These are phyloP conservation scores for Sporodiniella umbellata DNA, from an alignment of 371 early-diverging fungal genomes.

Conservation along the genomic window DNA sequence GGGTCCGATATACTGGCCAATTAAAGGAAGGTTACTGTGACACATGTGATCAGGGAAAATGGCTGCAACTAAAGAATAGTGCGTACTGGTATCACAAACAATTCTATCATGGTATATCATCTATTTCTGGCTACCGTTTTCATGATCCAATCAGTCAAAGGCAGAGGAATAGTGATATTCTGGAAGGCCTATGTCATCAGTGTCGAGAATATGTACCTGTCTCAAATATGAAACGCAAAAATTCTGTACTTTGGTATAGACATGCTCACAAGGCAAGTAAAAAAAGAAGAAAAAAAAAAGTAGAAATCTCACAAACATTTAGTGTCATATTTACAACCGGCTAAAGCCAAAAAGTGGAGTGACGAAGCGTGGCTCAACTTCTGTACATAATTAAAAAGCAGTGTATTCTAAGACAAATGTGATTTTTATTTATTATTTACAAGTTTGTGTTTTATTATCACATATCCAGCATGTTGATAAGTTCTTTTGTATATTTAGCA, in stretches of 20 bases:
- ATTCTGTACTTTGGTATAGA: constrained; percentile 82
- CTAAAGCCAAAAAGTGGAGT: constrained; percentile 43
- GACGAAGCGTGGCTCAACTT: background rate
- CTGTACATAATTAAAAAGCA: background rate
- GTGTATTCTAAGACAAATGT: background rate
- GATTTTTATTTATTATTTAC: background rate
- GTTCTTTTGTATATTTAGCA: constrained; percentile 81
- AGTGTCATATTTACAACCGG: constrained; percentile 77
- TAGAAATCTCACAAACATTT: background rate
- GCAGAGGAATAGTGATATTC: constrained; percentile 48
- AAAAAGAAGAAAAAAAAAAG: no score
- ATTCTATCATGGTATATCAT: constrained; percentile 85
- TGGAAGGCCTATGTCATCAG: constrained; percentile 87
- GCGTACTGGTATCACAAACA: constrained; percentile 96
- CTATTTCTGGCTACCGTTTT: constrained; percentile 79
- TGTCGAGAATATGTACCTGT: constrained; percentile 81
- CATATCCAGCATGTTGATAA: constrained; percentile 54
- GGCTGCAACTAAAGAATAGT: constrained; percentile 90
- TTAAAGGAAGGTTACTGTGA: constrained; percentile 88
- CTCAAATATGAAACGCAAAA: constrained; percentile 70
- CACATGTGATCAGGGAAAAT: constrained; percentile 78
- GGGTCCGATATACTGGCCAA: constrained; percentile 79
- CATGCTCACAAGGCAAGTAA: constrained; percentile 76
- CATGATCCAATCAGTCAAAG: constrained; percentile 68
- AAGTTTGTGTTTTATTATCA: background rate